Conservation (phyloP, 768 basidiomycete genomes). For the Leccinum fibrillosum region DNA sequence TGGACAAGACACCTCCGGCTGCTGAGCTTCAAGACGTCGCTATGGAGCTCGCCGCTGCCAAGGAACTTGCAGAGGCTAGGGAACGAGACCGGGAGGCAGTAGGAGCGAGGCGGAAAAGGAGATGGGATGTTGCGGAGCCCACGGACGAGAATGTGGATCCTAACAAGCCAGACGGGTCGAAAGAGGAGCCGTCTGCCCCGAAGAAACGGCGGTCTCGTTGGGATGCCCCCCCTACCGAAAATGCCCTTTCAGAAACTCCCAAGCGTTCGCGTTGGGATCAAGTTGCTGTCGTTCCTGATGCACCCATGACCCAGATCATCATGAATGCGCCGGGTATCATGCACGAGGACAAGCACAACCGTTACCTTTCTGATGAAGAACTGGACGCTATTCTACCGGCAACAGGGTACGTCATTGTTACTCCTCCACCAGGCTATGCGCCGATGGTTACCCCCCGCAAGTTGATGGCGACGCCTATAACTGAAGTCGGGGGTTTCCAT, state of each 20-base stretch:
- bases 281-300: slow-evolving; percentile 71
- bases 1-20: slow-evolving; percentile 90
- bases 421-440: slow-evolving; percentile 92
- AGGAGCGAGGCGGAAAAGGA: slow-evolving; percentile 67
- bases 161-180: slow-evolving; percentile 60
- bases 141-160: slow-evolving; percentile 65
- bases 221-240: slow-evolving; percentile 90
- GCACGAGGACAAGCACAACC: slow-evolving; percentile 94
- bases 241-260: slow-evolving; percentile 55
- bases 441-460: slow-evolving; percentile 66
- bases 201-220: slow-evolving; percentile 94
- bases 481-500: slow-evolving; percentile 82
- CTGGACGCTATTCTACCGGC: slow-evolving; percentile 86
- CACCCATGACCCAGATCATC: slow-evolving; percentile 74
- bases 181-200: slow-evolving; percentile 73
- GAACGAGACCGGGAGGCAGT: slow-evolving; percentile 37
- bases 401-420: slow-evolving; percentile 86
- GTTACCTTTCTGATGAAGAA: slow-evolving; percentile 95
- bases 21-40: slow-evolving; percentile 73
- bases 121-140: slow-evolving; percentile 73
- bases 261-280: slow-evolving; percentile 98
- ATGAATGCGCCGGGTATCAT: slow-evolving; percentile 82
- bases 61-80: slow-evolving; percentile 36
- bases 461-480: slow-evolving; percentile 53
- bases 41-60: slow-evolving; percentile 57